Percentiles rank a stretch among this genome's conserved stretches.
Conservation (phyloP, 2,329 filamentous ascomycete species). For the Stagonosporopsis rhizophila region DNA sequence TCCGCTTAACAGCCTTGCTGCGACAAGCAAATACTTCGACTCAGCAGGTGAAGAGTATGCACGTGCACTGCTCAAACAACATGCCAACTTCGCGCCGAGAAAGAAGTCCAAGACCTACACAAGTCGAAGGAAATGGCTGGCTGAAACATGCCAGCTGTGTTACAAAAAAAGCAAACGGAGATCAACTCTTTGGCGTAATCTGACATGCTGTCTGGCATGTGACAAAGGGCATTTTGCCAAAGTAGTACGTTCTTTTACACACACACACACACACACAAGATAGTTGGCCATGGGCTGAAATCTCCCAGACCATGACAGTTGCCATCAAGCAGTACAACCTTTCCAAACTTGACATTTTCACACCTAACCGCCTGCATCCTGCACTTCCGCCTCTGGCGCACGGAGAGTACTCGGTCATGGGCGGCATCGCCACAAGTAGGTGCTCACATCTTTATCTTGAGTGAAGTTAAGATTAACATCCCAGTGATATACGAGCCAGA, state of each 20-base stretch:
- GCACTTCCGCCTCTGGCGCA: constrained; percentile 29
- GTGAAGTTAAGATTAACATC: not conserved
- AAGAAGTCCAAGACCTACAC: constrained; percentile 24
- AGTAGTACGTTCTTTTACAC: constrained; percentile 27
- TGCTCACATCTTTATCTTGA: not conserved
- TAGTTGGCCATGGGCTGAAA: not conserved
- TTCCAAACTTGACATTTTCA: constrained; percentile 45
- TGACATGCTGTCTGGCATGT: constrained; percentile 39
- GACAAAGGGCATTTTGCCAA: constrained; percentile 38
- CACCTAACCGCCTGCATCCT: constrained; percentile 38
- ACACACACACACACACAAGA: no score
- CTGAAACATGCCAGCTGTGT: constrained; percentile 38
- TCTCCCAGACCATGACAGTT: constrained; percentile 40
- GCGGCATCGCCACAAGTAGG: constrained; percentile 24
- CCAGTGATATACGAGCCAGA: constrained; percentile 34
- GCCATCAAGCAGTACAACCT: constrained; percentile 30
- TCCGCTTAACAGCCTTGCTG: constrained; percentile 35
- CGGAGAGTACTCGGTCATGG: constrained; percentile 30
- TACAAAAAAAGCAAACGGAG: constrained; percentile 31
- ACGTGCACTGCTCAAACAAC: constrained; percentile 34
- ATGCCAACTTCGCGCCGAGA: constrained; percentile 27
- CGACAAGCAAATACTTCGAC: constrained; percentile 32
- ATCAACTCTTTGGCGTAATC: constrained; percentile 30
- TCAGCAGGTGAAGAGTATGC: constrained; percentile 40
- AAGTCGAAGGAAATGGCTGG: constrained; percentile 36